These are phyloP conservation scores for Circinella minor DNA, from an alignment of 371 early-diverging fungal genomes.

Conservation along the genomic window DNA sequence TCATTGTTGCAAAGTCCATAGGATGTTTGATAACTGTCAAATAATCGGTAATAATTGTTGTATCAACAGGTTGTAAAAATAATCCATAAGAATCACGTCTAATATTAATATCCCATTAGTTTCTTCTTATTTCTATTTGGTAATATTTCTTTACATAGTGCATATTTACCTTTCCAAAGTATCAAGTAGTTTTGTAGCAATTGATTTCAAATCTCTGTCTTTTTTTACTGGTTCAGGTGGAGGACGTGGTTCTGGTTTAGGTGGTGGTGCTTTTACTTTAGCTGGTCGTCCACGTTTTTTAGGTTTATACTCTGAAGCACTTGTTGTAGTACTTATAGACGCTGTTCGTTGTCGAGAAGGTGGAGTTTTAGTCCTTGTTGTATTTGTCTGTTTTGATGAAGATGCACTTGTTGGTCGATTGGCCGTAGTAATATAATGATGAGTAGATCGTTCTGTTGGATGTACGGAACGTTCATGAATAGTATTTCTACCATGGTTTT, in stretches of 20 bases:
- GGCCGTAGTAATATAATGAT: background rate
- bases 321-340: conserved; percentile 28
- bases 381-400: conserved; percentile 6
- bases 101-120: background rate
- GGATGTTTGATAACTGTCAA: conserved; percentile 70
- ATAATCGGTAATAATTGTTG: conserved; percentile 76
- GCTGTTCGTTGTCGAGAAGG: conserved; percentile 23
- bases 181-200: conserved; percentile 54
- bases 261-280: conserved; percentile 33
- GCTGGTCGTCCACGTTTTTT: conserved; percentile 49
- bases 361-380: conserved; percentile 7
- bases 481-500: conserved; percentile 15
- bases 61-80: conserved; percentile 86
- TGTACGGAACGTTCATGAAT: conserved; percentile 13
- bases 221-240: conserved; percentile 33
- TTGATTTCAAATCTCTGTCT: conserved; percentile 51
- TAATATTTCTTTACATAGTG: background rate
- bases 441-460: background rate
- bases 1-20: conserved; percentile 77
- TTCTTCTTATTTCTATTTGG: background rate
- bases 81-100: conserved; percentile 73
- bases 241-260: conserved; percentile 32
- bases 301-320: conserved; percentile 23
- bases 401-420: background rate
- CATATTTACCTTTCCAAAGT: conserved; percentile 54